Evolutionary conservation across 1,284 basidiomycete species (phyloP).

Genomic region (Cystobasidium slooffiae): DNA sequence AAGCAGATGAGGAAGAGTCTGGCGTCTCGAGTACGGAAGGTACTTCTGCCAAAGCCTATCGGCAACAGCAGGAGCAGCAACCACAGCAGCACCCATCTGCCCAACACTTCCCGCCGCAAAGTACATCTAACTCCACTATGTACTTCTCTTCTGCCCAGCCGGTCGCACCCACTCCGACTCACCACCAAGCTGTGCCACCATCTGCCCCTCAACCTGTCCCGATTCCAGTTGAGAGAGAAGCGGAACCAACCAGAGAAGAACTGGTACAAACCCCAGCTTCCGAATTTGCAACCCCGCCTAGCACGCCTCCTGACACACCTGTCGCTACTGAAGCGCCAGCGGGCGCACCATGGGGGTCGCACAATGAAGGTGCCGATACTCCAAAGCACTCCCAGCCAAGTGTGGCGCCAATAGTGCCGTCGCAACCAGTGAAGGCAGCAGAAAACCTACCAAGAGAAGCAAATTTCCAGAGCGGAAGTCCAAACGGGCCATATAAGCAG

Average conservation of each 20-base stretch:
- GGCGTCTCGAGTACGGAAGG: conserved; percentile 17
- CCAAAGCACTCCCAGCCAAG: neutral
- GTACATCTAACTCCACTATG: neutral
- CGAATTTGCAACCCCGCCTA: conserved; percentile 26
- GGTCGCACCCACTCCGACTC: neutral
- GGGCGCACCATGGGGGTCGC: neutral
- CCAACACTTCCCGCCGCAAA: neutral
- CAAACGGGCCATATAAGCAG: conserved; percentile 13
- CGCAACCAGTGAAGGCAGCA: neutral
- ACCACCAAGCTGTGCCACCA: neutral
- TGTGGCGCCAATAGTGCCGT: neutral
- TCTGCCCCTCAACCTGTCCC: neutral
- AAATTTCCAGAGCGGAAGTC: neutral
- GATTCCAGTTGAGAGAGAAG: neutral
- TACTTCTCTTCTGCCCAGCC: neutral
- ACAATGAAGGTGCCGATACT: neutral
- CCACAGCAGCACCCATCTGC: too few relatives aligned
- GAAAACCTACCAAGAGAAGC: neutral
- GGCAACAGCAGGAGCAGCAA: neutral
- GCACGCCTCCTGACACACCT: conserved; percentile 22
- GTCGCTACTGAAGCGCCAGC: neutral
- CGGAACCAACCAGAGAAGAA: conserved; percentile 22
- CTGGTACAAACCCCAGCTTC: conserved; percentile 26
- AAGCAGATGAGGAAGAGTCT: conserved; percentile 42
- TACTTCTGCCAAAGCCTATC: too few relatives aligned